Base-by-base conservation (phyloP, 1,284 basidiomycete genomes). In the Testicularia cyperi region DNA sequence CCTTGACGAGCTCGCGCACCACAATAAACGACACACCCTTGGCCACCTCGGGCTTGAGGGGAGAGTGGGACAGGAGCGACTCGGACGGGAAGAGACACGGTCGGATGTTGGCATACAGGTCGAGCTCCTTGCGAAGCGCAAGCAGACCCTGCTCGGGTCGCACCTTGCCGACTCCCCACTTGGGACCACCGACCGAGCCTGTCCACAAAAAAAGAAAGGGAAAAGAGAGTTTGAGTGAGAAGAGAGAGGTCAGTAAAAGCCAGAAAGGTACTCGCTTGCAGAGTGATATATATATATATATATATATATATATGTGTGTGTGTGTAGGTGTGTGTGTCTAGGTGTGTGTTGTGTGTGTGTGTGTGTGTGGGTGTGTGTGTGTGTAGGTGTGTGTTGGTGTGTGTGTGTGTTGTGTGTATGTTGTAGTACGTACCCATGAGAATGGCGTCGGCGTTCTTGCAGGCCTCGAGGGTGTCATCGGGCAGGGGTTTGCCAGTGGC, bases 151-250 rank as follows among this genome's bases (percentile, higher is more conserved):
- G 85, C 79, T 99, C 95, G n/a, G 95, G 95, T 51, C 95, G 86
- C 41, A 97, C 85, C 77, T 88, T 87, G 63, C 86, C 86, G 43
- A 86, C 83, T 31, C 92, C 92, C 95, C 95, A 99, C 79, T 97
- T 97, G 25, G 95, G 95, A 15, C 94, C 95, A 57, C 94, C 95
- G 62, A 98, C 90, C 19, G 94, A 87, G 63, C 92, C 92, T 95
- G 58, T 13, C 26, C 6, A 6, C 0, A 13, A 18, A 4, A 28
- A 8, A 14, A 2, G 40, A 21, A 20, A 30, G 30, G 29, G 15
- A 24, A 41, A 39, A n/a, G 55, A 13, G 19, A 25, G 26, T 15
- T 88, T 9, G 91, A 91, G 79, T 96, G 91, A 9, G n/a, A n/a
- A n/a, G 92, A 90, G 70, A 85, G 4, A 5, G 1, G 15, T 8